A percentile compares a stretch with the other conserved stretches of the same genome.
These are phyloP conservation scores for Scortechinia acanthostroma DNA, from an alignment of 2,329 filamentous ascomycete genomes.

Conservation along the genomic window DNA sequence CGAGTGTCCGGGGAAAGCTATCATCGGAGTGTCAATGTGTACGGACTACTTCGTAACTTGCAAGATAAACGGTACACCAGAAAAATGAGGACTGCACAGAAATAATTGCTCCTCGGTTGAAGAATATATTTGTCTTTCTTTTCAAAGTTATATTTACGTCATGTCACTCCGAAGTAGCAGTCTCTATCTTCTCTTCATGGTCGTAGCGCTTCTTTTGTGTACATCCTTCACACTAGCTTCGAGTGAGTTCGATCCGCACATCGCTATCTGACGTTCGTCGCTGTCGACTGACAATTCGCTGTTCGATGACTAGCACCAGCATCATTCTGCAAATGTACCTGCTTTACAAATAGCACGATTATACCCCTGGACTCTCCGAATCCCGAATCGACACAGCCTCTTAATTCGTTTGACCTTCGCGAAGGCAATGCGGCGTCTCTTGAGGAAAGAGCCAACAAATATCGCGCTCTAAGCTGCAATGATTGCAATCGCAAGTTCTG, in stretches of 20 bases:
- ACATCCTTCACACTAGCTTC: not conserved
- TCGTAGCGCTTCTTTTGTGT: not conserved
- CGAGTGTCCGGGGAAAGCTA: too few relatives aligned
- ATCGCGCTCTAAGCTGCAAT: conserved; percentile 42
- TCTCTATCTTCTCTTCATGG: not conserved
- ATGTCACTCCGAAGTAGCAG: too few relatives aligned
- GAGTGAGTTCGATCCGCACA: too few relatives aligned
- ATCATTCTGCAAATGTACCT: conserved; percentile 69
- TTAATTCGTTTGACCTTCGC: conserved; percentile 4
- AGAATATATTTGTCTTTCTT: too few relatives aligned
- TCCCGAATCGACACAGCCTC: conserved; percentile 9
- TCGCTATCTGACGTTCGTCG: too few relatives aligned
- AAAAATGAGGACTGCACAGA: too few relatives aligned
- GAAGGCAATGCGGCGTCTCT: conserved; percentile 2
- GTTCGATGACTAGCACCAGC: conserved; percentile 45
- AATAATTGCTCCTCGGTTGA: too few relatives aligned
- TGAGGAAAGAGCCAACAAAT: conserved; percentile 15
- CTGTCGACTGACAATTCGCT: too few relatives aligned
- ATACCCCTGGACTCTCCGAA: conserved; percentile 49
- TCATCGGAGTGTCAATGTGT: too few relatives aligned
- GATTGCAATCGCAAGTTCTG: conserved; percentile 66
- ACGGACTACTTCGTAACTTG: too few relatives aligned
- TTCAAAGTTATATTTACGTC: too few relatives aligned
- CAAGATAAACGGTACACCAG: too few relatives aligned
- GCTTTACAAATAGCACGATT: conserved; percentile 61